phyloP scores from a whole-genome alignment of 169 alveolate species.

The Plasmodium knowlesi region DNA sequence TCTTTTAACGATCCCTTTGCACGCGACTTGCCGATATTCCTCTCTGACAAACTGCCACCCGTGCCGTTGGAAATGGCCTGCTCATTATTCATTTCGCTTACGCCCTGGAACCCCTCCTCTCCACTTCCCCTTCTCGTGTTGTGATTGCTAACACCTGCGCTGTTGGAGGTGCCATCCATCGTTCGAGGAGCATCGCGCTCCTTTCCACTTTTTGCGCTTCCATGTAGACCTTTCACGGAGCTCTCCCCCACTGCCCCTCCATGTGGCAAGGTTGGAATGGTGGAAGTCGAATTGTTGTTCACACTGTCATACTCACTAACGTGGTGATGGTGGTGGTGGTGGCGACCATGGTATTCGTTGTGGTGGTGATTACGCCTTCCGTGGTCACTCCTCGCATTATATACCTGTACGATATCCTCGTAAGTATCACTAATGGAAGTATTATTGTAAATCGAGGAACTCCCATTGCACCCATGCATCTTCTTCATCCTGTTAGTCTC shows the following conservation, averaged over 20 bases:
- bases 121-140: neutral
- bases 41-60: neutral
- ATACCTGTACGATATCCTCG: neutral
- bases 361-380: neutral
- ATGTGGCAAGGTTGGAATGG: neutral
- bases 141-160: neutral
- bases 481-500: constrained; percentile 32
- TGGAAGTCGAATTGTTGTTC: neutral
- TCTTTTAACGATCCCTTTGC: neutral
- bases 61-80: neutral
- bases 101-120: neutral
- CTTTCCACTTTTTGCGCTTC: neutral
- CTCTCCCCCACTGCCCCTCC: neutral
- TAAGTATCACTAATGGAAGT: neutral
- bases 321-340: neutral
- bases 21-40: neutral
- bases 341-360: no score
- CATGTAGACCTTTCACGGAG: neutral
- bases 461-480: constrained; percentile 24
- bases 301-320: neutral
- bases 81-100: neutral
- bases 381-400: neutral
- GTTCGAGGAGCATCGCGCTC: neutral
- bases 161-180: neutral
- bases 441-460: neutral